Evolutionary conservation across 2,329 filamentous ascomycete species (phyloP).

Genomic region (Alternaria brassicicola): DNA sequence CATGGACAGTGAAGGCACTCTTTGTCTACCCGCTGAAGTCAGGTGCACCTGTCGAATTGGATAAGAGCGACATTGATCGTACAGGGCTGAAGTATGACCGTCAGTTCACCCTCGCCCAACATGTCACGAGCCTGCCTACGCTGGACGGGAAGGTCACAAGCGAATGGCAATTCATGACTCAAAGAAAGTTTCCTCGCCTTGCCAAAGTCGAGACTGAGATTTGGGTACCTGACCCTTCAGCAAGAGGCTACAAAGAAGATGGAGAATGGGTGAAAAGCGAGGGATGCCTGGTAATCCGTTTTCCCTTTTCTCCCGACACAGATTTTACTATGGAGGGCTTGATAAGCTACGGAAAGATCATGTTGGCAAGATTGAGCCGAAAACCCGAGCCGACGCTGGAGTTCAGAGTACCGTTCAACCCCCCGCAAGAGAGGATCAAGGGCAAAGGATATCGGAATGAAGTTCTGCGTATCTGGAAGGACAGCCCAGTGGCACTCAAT

Average conservation of each 20-base stretch:
- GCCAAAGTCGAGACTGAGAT: constrained; percentile 70
- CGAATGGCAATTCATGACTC: constrained; percentile 73
- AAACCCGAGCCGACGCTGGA: constrained; percentile 64
- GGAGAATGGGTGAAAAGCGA: constrained; percentile 59
- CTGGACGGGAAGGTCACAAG: constrained; percentile 50
- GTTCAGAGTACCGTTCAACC: constrained; percentile 70
- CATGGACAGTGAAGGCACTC: constrained; percentile 67
- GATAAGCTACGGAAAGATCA: constrained; percentile 39
- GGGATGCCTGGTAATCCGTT: constrained; percentile 69
- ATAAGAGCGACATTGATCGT: constrained; percentile 66
- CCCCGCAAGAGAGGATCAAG: constrained; percentile 63
- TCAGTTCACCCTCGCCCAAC: constrained; percentile 80
- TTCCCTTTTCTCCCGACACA: constrained; percentile 58
- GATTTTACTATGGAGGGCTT: constrained; percentile 43
- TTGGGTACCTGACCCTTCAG: constrained; percentile 71
- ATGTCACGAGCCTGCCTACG: constrained; percentile 51
- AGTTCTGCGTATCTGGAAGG: constrained; percentile 69
- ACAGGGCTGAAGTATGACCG: constrained; percentile 79
- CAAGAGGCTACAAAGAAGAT: constrained; percentile 57
- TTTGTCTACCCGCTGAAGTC: constrained; percentile 85
- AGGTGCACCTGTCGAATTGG: constrained; percentile 76
- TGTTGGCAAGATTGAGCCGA: constrained; percentile 43
- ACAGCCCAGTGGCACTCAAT: constrained; percentile 57
- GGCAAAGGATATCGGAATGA: constrained; percentile 65
- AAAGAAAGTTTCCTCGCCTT: constrained; percentile 71